phyloP scores from a whole-genome alignment of 1,139 yeast species.

The Kodamaea alishanica region DNA sequence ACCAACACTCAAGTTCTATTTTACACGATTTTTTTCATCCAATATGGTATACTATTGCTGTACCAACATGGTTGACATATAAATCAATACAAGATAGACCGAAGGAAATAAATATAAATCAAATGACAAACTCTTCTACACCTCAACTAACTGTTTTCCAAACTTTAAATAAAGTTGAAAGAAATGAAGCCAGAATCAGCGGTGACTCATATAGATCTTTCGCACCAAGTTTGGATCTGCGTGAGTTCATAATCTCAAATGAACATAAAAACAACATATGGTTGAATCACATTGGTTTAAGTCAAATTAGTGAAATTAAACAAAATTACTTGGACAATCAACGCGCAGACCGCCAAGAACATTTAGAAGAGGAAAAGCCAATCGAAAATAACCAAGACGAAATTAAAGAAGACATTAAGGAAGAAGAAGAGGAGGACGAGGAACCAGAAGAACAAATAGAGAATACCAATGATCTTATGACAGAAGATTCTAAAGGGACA shows the following conservation, averaged over 20 bases:
- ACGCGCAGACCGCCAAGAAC: slow-evolving; percentile 5
- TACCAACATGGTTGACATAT: slow-evolving; percentile 77
- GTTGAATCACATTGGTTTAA: slow-evolving; percentile 70
- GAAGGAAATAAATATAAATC: slow-evolving; percentile 3
- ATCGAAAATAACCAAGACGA: slow-evolving; percentile 8
- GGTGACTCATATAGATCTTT: slow-evolving; percentile 60
- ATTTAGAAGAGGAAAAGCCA: slow-evolving; percentile 1
- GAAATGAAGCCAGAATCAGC: slow-evolving; percentile 1
- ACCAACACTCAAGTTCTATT: slow-evolving; percentile 62
- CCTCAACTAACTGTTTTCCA: slow-evolving; percentile 15
- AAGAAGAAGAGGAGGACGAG: slow-evolving; percentile 7
- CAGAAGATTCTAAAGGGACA: slow-evolving; percentile 14
- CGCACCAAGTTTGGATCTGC: slow-evolving; percentile 77
- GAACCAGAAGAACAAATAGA: slow-evolving; percentile 11
- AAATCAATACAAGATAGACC: slow-evolving; percentile 22
- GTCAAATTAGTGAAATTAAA: slow-evolving; percentile 41
- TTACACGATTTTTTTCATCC: slow-evolving; percentile 77
- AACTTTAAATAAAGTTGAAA: slow-evolving; percentile 7
- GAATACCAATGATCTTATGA: slow-evolving; percentile 8
- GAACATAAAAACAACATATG: slow-evolving; percentile 67
- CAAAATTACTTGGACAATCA: slow-evolving; percentile 19
- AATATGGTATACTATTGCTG: slow-evolving; percentile 77
- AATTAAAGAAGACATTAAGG: slow-evolving; percentile 2
- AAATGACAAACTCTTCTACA: slow-evolving; percentile 3
- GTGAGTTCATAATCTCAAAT: slow-evolving; percentile 60